Percentiles rank a stretch among this genome's conserved stretches.
phyloP scores from a whole-genome alignment of 768 basidiomycete genomes.

The Mycena capillaripes region DNA sequence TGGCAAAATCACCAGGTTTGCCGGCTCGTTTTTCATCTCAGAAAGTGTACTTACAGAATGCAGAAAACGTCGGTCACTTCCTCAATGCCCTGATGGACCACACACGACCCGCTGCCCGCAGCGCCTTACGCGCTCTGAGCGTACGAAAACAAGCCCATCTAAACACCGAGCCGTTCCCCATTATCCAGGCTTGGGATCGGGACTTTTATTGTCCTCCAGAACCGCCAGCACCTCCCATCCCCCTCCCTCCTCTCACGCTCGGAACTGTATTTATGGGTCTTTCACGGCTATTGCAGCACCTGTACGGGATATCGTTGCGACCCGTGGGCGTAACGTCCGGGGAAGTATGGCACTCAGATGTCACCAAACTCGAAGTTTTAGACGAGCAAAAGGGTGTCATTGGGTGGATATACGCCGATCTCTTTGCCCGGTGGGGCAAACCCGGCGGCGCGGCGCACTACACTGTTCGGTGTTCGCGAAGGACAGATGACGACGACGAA shows the following conservation, averaged over 20 bases:
- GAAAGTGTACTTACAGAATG: background rate
- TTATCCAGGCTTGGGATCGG: slow-evolving; percentile 95
- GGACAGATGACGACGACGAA: slow-evolving; percentile 93
- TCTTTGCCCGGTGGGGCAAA: slow-evolving; percentile 89
- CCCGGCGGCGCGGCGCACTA: slow-evolving; percentile 96
- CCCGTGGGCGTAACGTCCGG: slow-evolving; percentile 77
- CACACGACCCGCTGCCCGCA: slow-evolving; percentile 82
- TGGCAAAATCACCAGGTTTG: slow-evolving; percentile 94
- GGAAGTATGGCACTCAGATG: slow-evolving; percentile 91
- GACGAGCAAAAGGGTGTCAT: slow-evolving; percentile 90
- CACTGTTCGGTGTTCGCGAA: slow-evolving; percentile 93
- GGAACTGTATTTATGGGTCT: slow-evolving; percentile 95
- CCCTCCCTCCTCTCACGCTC: slow-evolving; percentile 82
- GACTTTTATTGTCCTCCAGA: slow-evolving; percentile 93
- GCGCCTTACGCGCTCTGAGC: slow-evolving; percentile 77
- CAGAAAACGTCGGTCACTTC: slow-evolving; percentile 91
- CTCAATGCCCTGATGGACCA: slow-evolving; percentile 85
- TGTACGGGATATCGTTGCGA: slow-evolving; percentile 90
- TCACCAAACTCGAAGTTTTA: slow-evolving; percentile 93
- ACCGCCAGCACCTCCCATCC: slow-evolving; percentile 79
- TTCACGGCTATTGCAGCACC: slow-evolving; percentile 86
- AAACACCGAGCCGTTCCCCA: slow-evolving; percentile 64
- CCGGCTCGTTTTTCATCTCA: slow-evolving; percentile 16
- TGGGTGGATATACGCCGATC: slow-evolving; percentile 95
- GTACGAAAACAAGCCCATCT: slow-evolving; percentile 84